Conservation (phyloP, 1,139 yeast genomes). For the Debaryomyces psychrophilus region DNA sequence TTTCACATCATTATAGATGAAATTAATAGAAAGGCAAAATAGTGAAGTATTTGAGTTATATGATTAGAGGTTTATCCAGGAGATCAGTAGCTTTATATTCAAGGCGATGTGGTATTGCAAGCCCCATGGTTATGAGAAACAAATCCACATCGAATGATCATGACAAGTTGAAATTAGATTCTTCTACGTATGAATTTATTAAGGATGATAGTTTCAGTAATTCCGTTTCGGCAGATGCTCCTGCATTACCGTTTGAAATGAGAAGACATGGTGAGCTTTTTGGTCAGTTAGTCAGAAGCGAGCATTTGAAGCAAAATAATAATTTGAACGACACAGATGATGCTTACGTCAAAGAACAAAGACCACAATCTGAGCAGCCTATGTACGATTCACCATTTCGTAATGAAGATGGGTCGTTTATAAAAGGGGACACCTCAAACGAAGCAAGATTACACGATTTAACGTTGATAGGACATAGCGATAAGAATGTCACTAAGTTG, state of each 20-base stretch:
- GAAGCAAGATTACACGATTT: slow-evolving; percentile 58
- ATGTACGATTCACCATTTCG: slow-evolving; percentile 36
- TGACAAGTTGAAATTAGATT: slow-evolving; percentile 11
- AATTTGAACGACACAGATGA: slow-evolving; percentile 13
- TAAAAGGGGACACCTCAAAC: slow-evolving; percentile 48
- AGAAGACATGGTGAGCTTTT: slow-evolving; percentile 38
- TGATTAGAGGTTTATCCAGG: slow-evolving; percentile 3
- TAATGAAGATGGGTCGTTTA: slow-evolving; percentile 41
- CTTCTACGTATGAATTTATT: slow-evolving; percentile 12
- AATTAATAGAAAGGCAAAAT: background rate
- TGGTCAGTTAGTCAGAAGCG: slow-evolving; percentile 53
- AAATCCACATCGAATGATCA: background rate
- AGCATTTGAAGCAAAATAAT: slow-evolving; percentile 29
- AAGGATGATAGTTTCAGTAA: slow-evolving; percentile 8
- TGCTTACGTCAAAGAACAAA: slow-evolving; percentile 26
- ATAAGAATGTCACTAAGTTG: slow-evolving; percentile 46
- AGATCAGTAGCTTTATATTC: background rate
- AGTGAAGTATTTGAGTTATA: background rate
- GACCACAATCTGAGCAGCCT: slow-evolving; percentile 2
- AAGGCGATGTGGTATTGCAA: background rate
- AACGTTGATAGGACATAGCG: slow-evolving; percentile 52
- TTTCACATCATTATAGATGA: slow-evolving; percentile 6
- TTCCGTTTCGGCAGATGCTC: background rate
- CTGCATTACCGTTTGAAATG: slow-evolving; percentile 32
- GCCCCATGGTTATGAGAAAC: background rate